phyloP scores from a whole-genome alignment of 2,329 filamentous ascomycete genomes.

The Rachicladosporium sp. region DNA sequence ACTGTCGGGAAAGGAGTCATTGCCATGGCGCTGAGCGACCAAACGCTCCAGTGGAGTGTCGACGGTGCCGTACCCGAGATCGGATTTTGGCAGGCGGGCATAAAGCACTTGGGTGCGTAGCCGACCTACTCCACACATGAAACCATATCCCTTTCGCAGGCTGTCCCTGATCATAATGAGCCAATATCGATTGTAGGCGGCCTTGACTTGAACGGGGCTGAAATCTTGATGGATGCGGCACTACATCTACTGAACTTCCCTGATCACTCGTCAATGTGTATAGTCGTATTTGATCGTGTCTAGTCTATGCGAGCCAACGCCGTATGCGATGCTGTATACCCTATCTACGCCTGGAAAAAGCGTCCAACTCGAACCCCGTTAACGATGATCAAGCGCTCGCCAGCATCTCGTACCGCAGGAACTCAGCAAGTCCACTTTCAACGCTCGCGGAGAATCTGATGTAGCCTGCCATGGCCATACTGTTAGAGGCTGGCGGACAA shows the following conservation, averaged over 20 bases:
- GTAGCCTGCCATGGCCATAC: constrained; percentile 45
- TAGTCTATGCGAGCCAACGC: too few relatives aligned
- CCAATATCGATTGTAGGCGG: too few relatives aligned
- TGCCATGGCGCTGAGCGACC: constrained; percentile 5
- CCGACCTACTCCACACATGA: neutral
- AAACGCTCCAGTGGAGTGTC: constrained; percentile 7
- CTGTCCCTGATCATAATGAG: too few relatives aligned
- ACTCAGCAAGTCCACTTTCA: constrained; percentile 43
- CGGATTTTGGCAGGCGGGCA: constrained; percentile 8
- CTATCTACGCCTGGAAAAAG: too few relatives aligned
- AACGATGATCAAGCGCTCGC: neutral
- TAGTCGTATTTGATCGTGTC: too few relatives aligned
- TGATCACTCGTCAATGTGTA: too few relatives aligned
- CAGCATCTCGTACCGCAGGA: constrained; percentile 31
- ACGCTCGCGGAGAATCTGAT: constrained; percentile 50
- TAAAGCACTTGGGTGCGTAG: neutral
- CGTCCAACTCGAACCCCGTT: too few relatives aligned
- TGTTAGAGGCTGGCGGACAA: constrained; percentile 39
- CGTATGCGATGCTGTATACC: too few relatives aligned
- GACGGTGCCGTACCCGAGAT: neutral
- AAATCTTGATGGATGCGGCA: too few relatives aligned
- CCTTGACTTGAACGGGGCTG: too few relatives aligned
- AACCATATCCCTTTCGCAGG: too few relatives aligned
- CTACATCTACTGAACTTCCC: too few relatives aligned
- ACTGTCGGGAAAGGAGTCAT: constrained; percentile 3